A percentile compares a stretch with the other conserved stretches of the same genome.
phyloP scores from a whole-genome alignment of 306 rosid genomes.

The Dalbergia cochinchinensis region DNA sequence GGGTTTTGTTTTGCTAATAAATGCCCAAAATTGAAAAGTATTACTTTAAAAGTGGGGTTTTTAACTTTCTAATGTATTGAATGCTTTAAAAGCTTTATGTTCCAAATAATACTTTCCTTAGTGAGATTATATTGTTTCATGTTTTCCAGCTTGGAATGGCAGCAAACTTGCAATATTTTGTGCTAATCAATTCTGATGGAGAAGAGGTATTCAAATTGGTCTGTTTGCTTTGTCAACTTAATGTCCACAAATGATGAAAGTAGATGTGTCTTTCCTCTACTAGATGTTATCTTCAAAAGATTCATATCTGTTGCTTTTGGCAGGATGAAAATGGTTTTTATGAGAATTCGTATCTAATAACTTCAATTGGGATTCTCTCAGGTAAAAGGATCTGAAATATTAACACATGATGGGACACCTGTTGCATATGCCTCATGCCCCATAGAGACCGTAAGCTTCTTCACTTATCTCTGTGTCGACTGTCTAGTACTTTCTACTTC shows the following conservation, averaged over 20 bases:
- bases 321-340: slow-evolving; percentile 26
- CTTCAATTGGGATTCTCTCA: slow-evolving; percentile 45
- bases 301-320: slow-evolving; percentile 1
- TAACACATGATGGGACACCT: slow-evolving; percentile 69
- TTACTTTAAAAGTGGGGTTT: too few species aligned
- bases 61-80: too few species aligned
- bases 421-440: slow-evolving; percentile 85
- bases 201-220: slow-evolving; percentile 68
- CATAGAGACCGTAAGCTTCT: slow-evolving; percentile 73
- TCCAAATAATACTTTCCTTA: too few species aligned
- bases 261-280: slow-evolving; percentile 7
- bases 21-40: too few species aligned
- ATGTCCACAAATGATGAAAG: slow-evolving; percentile 2
- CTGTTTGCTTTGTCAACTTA: slow-evolving; percentile 33
- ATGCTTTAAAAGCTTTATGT: too few species aligned
- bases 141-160: slow-evolving; percentile 87
- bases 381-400: slow-evolving; percentile 91
- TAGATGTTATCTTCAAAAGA: slow-evolving; percentile 28
- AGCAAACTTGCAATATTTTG: slow-evolving; percentile 84
- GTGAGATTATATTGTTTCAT: slow-evolving; percentile 10
- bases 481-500: slow-evolving; percentile 28
- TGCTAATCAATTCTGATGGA: slow-evolving; percentile 77
- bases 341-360: slow-evolving; percentile 19
- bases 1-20: too few species aligned
- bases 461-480: slow-evolving; percentile 16